A percentile compares a stretch with the other conserved stretches of the same genome.
Evolutionary conservation across 805 yeast species (phyloP).

Genomic region (Candida quercuum): DNA sequence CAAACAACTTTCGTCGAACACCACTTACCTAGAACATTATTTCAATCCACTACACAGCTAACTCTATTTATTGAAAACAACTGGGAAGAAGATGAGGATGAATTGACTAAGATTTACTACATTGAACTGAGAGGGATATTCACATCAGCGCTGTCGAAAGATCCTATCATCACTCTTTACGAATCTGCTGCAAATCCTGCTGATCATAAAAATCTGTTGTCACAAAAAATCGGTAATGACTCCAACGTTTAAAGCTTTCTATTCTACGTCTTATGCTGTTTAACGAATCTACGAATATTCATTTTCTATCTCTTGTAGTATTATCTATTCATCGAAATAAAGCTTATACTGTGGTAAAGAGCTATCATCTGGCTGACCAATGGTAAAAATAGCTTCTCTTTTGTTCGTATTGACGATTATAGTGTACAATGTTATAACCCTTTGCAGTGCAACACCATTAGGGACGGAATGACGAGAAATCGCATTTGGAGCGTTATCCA

Average conservation of each 20-base stretch:
- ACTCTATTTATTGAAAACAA: conserved; percentile 65
- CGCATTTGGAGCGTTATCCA: conserved; percentile 12
- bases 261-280: conserved; percentile 6
- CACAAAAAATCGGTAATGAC: conserved; percentile 15
- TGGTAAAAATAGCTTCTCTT: conserved; percentile 11
- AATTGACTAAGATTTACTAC: conserved; percentile 52
- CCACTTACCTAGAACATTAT: conserved; percentile 66
- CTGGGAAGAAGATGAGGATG: conserved; percentile 58
- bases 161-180: conserved; percentile 73
- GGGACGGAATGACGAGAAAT: conserved; percentile 16
- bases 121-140: conserved; percentile 78
- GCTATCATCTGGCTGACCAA: conserved; percentile 13
- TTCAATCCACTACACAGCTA: conserved; percentile 63
- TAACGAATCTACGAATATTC: conserved; percentile 1
- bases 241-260: not conserved
- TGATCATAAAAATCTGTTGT: conserved; percentile 54
- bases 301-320: not conserved
- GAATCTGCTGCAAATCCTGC: conserved; percentile 92
- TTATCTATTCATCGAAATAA: conserved; percentile 7
- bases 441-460: conserved; percentile 14
- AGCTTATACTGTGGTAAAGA: conserved; percentile 10
- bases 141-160: conserved; percentile 43
- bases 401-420: conserved; percentile 12
- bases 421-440: conserved; percentile 16
- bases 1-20: conserved; percentile 67